Evolutionary conservation across 2,329 filamentous ascomycete species (phyloP).

Genomic region (Colletotrichum sp.): DNA sequence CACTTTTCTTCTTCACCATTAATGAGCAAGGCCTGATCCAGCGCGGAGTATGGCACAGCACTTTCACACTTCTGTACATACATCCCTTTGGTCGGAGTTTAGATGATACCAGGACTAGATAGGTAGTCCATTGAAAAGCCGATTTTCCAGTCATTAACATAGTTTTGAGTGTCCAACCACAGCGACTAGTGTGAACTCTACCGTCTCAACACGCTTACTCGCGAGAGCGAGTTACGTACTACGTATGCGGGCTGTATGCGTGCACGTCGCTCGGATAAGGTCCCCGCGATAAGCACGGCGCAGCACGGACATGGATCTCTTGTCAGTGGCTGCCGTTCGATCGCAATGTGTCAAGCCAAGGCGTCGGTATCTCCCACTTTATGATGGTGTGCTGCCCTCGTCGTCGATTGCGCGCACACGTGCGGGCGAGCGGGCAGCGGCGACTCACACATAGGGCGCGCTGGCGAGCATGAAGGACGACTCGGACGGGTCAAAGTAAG

Average conservation of each 20-base stretch:
- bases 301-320: neutral
- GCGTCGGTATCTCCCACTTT: neutral
- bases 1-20: neutral
- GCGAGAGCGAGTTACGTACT: neutral
- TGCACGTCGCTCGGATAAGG: neutral
- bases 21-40: neutral
- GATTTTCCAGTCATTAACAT: neutral
- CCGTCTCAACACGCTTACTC: neutral
- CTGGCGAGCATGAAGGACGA: neutral
- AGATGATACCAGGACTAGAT: slow-evolving; percentile 15
- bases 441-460: neutral
- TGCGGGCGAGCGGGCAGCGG: neutral
- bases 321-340: neutral
- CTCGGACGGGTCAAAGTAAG: neutral
- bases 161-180: neutral
- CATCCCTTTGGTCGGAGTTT: neutral
- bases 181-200: neutral
- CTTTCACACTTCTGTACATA: slow-evolving; percentile 1
- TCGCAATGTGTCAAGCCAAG: neutral
- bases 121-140: neutral
- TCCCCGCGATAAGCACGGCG: neutral
- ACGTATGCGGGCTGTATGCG: neutral
- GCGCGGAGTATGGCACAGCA: neutral
- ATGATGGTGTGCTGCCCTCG: neutral
- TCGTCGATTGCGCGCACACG: neutral